Evolutionary conservation across 1,284 basidiomycete genomes (phyloP).

Genomic region (Trichosporon coremiiforme): DNA sequence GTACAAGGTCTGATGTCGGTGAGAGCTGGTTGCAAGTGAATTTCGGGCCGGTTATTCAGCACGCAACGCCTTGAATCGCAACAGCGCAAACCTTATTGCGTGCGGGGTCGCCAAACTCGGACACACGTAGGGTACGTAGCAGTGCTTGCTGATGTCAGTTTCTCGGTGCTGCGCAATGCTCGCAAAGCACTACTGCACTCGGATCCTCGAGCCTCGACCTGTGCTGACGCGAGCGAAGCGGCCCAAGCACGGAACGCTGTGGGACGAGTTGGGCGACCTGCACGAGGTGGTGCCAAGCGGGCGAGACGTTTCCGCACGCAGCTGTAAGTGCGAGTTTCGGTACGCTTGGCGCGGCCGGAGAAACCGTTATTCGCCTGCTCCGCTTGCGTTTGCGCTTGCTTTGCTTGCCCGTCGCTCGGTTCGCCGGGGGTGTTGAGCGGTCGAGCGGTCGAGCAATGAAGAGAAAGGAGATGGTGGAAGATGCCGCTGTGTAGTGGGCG

Average conservation of each 20-base stretch:
- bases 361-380: not conserved
- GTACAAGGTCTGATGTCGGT: too few species aligned
- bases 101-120: not conserved
- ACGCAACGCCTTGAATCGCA: not conserved
- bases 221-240: not conserved
- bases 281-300: not conserved
- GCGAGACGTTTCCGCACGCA: not conserved
- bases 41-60: not conserved
- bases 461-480: not conserved
- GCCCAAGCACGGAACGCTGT: not conserved
- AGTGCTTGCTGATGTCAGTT: slow-evolving; percentile 2
- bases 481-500: not conserved
- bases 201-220: not conserved
- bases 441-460: not conserved
- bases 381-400: too few species aligned
- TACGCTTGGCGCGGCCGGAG: not conserved
- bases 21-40: too few species aligned
- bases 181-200: not conserved
- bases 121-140: not conserved
- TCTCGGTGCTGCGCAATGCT: not conserved
- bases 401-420: not conserved
- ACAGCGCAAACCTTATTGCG: not conserved
- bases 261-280: not conserved
- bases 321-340: not conserved
- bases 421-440: not conserved